Evolutionary conservation across 1,284 basidiomycete genomes (phyloP).

Genomic region (Papiliotrema terrestris): DNA sequence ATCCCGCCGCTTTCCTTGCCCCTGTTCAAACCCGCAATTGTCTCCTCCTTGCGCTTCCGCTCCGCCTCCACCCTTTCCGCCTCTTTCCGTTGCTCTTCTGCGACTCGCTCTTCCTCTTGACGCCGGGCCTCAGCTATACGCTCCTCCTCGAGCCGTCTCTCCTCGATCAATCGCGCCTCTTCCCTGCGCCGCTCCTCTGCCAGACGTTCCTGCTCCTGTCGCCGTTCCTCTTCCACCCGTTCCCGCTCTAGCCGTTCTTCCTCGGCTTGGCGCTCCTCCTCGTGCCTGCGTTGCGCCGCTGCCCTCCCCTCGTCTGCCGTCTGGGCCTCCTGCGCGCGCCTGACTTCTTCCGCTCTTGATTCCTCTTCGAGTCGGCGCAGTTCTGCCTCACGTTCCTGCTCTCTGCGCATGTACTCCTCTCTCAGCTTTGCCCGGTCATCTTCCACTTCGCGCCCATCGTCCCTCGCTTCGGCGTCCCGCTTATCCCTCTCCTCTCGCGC

Average conservation of each 20-base stretch:
- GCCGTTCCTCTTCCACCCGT: not conserved
- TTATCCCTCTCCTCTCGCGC: not conserved
- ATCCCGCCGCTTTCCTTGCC: slow-evolving; percentile 29
- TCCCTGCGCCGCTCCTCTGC: slow-evolving; percentile 8
- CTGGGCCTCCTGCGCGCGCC: not conserved
- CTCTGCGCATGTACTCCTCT: not conserved
- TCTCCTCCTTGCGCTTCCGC: slow-evolving; percentile 8
- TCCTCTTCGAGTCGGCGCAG: not conserved
- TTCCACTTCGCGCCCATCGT: not conserved
- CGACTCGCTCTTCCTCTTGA: slow-evolving; percentile 7
- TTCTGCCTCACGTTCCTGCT: not conserved
- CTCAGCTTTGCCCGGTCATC: not conserved
- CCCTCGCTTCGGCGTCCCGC: not conserved
- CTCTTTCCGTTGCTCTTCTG: slow-evolving; percentile 9
- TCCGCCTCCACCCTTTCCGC: slow-evolving; percentile 6
- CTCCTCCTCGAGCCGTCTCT: slow-evolving; percentile 3
- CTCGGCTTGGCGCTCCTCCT: not conserved
- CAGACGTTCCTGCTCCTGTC: slow-evolving; percentile 9
- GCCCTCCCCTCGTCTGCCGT: not conserved
- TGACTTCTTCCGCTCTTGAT: not conserved
- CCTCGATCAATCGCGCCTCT: slow-evolving; percentile 3
- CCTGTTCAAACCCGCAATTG: slow-evolving; percentile 12
- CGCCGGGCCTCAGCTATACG: not conserved
- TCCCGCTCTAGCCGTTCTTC: not conserved
- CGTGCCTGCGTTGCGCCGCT: slow-evolving; percentile 4